Base-by-base conservation (phyloP, 768 basidiomycete genomes). In the Hypsizygus marmoreus region DNA sequence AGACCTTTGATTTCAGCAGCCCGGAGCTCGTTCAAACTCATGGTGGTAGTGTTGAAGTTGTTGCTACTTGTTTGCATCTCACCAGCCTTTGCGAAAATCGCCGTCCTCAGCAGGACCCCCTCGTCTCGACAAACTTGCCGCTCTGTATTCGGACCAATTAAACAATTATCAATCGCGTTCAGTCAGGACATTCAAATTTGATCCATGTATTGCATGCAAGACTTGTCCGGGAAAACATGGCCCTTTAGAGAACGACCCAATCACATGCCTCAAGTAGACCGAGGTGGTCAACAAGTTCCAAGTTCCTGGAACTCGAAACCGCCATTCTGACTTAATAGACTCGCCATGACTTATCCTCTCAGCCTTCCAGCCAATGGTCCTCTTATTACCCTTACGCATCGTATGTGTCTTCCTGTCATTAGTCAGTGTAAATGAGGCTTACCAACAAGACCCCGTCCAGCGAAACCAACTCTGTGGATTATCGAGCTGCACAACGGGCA, bases 401-500 rank as follows among this genome's bases (percentile, higher is more conserved):
- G 87, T 88, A 59, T 38, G 65, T n/a, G n/a, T n/a, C n/a, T n/a
- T n/a, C n/a, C n/a, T n/a, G n/a, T n/a, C n/a, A n/a, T n/a, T n/a
- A n/a, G n/a, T n/a, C n/a, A n/a, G n/a, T n/a, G n/a, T n/a, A n/a
- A n/a, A n/a, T n/a, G n/a, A n/a, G n/a, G n/a, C n/a, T n/a, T n/a
- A n/a, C n/a, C n/a, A n/a, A n/a, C n/a, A n/a, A n/a, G n/a, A n/a
- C 4, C n/a, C 25, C 25, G 50, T 45, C 24, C 54, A 89, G 85
- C 85, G 6, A 77, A 79, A 47, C 61, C 76, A 3, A 69, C 70
- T 2, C 51, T 86, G 29, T 93, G 89, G 90, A 70, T 88, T 39
- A 79, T 92, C 47, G 90, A 93, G 60, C 64, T 93, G 42, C 88
- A 88, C 57, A 87, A 90, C 60, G 88, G 85, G 11, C 71, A 72